Evolutionary conservation across 2,329 filamentous ascomycete genomes (phyloP), one percentile per base, ranked within the genome.

Genomic region (Didymella pomorum): DNA sequence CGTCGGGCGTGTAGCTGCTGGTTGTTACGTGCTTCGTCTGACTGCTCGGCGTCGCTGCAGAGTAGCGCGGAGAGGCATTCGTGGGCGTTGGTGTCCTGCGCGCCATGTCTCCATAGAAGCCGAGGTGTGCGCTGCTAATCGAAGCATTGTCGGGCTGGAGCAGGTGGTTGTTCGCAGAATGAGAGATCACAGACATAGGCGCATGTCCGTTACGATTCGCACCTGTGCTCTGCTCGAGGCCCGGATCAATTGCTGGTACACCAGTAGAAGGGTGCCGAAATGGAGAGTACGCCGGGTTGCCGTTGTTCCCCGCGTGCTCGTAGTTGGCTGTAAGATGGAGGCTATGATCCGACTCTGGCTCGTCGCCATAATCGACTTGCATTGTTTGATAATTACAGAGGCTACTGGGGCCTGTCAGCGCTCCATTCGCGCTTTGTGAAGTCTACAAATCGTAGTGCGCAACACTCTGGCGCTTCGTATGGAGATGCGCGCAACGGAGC

Each of bases 51-150:
- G 76, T 75, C 25, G 71, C 65, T 31, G 55, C 68, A 20, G 71
- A 64, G 69, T 76, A 79, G 62, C 75, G 74, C 53, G 76, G 76
- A 33, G 76, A 79, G 46, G 75, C 69, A 58, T 75, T 73, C 39
- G 75, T 73, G 47, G 75, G 71, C 9, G 72, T 72, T 16, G 75
- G 68, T 29, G 75, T 74, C 61, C 45, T 69, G 65, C 73, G 75
- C 52, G 68, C 59, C 71, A 76, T 76, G 66, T 76, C 74, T 64
- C 69, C 72, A 64, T 77, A 76, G 68, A 76, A 77, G 67, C 63
- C 53, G 52, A 75, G 67, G 57, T 76, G 72, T 20, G 62, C 52
- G 62, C 57, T 57, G 58, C 48, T 63, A 64, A 71, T 61, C 28
- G 71, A 61, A 62, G 71, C 71, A 76, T 74, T 70, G 63, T 73